These are phyloP conservation scores for Aspergillus indologenus DNA, from an alignment of 495 filamentous ascomycete species.

Conservation along the genomic window DNA sequence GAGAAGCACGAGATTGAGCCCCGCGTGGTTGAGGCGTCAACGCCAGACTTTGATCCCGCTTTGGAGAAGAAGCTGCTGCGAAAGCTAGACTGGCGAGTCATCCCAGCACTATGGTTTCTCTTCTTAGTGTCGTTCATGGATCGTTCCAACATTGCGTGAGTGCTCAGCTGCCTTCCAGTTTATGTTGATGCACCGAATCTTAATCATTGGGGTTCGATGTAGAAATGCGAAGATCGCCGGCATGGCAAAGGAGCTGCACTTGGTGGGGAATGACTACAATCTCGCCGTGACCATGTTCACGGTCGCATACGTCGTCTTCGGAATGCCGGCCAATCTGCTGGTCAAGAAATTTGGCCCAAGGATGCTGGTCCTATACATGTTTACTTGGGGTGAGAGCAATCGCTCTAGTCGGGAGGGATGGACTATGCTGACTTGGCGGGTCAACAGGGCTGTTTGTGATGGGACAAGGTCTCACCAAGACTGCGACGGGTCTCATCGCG, in stretches of 20 bases:
- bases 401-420: not conserved
- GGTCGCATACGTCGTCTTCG: slow-evolving; percentile 56
- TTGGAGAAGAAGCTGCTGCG: slow-evolving; percentile 46
- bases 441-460: slow-evolving; percentile 39
- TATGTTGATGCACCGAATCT: not conserved
- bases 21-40: not conserved
- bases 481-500: slow-evolving; percentile 44
- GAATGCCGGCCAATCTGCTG: slow-evolving; percentile 58
- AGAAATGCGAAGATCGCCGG: slow-evolving; percentile 56
- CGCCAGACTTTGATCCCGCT: slow-evolving; percentile 6
- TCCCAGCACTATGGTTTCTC: slow-evolving; percentile 34
- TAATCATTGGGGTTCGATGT: not conserved
- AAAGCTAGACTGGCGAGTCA: slow-evolving; percentile 37
- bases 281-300: slow-evolving; percentile 56
- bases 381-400: slow-evolving; percentile 42
- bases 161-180: not conserved
- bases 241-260: slow-evolving; percentile 44
- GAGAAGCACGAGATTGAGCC: not conserved
- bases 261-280: slow-evolving; percentile 50
- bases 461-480: slow-evolving; percentile 51
- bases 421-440: not conserved
- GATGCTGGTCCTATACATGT: slow-evolving; percentile 44
- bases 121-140: slow-evolving; percentile 43
- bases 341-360: slow-evolving; percentile 61
- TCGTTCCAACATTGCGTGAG: slow-evolving; percentile 49